Conservation (phyloP, 176 grass and related monocot species). For the Miscanthus lutarioriparius region DNA sequence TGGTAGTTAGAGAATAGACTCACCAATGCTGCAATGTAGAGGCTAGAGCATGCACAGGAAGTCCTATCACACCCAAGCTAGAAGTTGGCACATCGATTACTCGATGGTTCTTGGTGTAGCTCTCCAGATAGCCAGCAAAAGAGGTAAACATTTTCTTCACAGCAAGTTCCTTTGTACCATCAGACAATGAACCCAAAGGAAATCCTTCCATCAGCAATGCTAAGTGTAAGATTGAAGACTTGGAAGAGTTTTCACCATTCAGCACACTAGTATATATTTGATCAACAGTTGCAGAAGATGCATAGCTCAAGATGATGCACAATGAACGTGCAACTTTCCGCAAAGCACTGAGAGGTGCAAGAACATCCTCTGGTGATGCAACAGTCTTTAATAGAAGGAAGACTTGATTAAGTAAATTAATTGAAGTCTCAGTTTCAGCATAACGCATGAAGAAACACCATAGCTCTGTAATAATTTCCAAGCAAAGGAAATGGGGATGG, state of each 20-base stretch:
- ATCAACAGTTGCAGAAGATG: slow-evolving; percentile 57
- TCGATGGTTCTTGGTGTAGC: slow-evolving; percentile 49
- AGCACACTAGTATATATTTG: slow-evolving; percentile 56
- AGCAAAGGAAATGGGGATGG: slow-evolving; percentile 76
- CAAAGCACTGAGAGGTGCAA: slow-evolving; percentile 51
- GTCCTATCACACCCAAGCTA: slow-evolving; percentile 40
- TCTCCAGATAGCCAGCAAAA: slow-evolving; percentile 69
- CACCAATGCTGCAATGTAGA: slow-evolving; percentile 73
- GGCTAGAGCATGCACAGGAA: slow-evolving; percentile 84
- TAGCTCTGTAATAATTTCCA: slow-evolving; percentile 81
- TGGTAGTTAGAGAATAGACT: slow-evolving; percentile 26
- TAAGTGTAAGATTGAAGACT: slow-evolving; percentile 47
- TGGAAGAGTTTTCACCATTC: slow-evolving; percentile 53
- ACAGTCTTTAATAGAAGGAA: slow-evolving; percentile 60
- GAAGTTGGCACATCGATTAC: slow-evolving; percentile 32
- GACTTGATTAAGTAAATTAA: slow-evolving; percentile 55
- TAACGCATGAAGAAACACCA: slow-evolving; percentile 76
- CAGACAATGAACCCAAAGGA: slow-evolving; percentile 76
- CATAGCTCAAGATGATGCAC: slow-evolving; percentile 71
- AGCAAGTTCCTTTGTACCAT: slow-evolving; percentile 51
- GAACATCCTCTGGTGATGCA: slow-evolving; percentile 53
- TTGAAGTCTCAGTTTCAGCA: slow-evolving; percentile 51
- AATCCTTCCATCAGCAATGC: slow-evolving; percentile 84
- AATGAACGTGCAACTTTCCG: slow-evolving; percentile 57
- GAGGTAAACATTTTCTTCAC: slow-evolving; percentile 57